phyloP scores from a whole-genome alignment of 2,329 filamentous ascomycete genomes.

The Calonectria honghensis region DNA sequence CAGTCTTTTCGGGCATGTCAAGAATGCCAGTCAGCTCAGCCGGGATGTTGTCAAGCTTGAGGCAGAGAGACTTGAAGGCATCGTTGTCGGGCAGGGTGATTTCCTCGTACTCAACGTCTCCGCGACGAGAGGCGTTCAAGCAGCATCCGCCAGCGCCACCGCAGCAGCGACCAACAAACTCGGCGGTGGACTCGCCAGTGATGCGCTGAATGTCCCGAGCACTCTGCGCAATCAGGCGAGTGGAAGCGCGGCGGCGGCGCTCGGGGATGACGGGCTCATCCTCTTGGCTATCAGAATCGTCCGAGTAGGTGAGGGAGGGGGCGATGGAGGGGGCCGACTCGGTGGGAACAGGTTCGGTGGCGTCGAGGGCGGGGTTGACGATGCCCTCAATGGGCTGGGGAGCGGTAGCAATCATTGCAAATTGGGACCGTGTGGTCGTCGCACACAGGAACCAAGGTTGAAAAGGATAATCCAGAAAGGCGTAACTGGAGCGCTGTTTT shows the following conservation, averaged over 20 bases:
- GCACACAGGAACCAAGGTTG: slow-evolving; percentile 33
- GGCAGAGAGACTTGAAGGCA: slow-evolving; percentile 86
- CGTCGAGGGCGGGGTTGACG: slow-evolving; percentile 64
- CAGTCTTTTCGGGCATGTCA: slow-evolving; percentile 83
- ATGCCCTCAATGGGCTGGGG: slow-evolving; percentile 54
- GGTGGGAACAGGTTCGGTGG: slow-evolving; percentile 65
- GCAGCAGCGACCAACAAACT: slow-evolving; percentile 78
- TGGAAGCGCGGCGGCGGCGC: slow-evolving; percentile 79
- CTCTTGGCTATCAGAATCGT: slow-evolving; percentile 76
- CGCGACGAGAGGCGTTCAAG: slow-evolving; percentile 65
- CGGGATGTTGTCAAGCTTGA: slow-evolving; percentile 85
- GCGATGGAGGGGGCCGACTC: slow-evolving; percentile 72
- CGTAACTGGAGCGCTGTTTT: slow-evolving; percentile 30
- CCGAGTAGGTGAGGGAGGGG: slow-evolving; percentile 78
- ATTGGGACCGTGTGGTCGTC: slow-evolving; percentile 42
- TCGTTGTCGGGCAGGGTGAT: slow-evolving; percentile 83
- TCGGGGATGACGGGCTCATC: slow-evolving; percentile 66
- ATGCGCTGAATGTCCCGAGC: slow-evolving; percentile 78
- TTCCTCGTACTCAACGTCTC: slow-evolving; percentile 70
- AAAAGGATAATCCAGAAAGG: slow-evolving; percentile 11
- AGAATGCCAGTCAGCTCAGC: slow-evolving; percentile 82
- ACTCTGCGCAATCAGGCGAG: slow-evolving; percentile 79
- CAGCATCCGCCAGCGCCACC: slow-evolving; percentile 77
- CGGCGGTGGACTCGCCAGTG: slow-evolving; percentile 77
- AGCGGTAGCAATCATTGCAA: slow-evolving; percentile 57